Conservation (phyloP, 208 protist genomes). For the Porcisia hertigi region DNA sequence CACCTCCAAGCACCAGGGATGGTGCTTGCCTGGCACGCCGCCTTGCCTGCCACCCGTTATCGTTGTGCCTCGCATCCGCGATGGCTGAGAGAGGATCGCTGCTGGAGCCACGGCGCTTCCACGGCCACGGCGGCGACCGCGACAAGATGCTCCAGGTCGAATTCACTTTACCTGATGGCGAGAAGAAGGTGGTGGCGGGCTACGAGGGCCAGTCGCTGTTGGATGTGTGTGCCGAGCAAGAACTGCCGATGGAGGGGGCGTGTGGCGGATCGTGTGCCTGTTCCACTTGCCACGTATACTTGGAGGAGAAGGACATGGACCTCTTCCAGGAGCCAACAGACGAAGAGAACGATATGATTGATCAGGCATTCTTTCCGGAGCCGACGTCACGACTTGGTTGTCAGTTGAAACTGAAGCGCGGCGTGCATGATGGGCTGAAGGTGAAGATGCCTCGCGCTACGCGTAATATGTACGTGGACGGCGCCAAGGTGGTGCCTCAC, state of each 20-base stretch:
- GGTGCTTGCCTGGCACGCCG: not conserved
- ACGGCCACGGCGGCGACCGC: constrained; percentile 62
- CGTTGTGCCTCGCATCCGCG: not conserved
- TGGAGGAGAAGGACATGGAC: constrained; percentile 85
- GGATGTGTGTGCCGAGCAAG: constrained; percentile 92
- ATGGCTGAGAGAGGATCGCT: constrained; percentile 5
- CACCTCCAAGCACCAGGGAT: not conserved
- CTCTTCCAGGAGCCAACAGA: constrained; percentile 91
- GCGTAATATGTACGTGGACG: constrained; percentile 93
- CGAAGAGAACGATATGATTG: constrained; percentile 94
- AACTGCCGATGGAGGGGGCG: constrained; percentile 96
- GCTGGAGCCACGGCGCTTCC: constrained; percentile 36
- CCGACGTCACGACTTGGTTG: constrained; percentile 88
- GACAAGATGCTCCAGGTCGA: constrained; percentile 59
- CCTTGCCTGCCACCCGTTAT: not conserved
- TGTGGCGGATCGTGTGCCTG: constrained; percentile 96
- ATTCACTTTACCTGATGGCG: constrained; percentile 65
- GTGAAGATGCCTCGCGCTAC: constrained; percentile 84
- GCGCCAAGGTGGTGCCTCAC: constrained; percentile 79
- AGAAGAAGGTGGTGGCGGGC: constrained; percentile 48
- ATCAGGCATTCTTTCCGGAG: constrained; percentile 88
- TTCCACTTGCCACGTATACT: constrained; percentile 98
- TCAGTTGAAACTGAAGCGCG: constrained; percentile 71
- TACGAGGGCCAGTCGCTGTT: constrained; percentile 95
- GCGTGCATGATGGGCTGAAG: constrained; percentile 80